These are phyloP conservation scores for Fusarium irregulare DNA, from an alignment of 2,329 filamentous ascomycete genomes.

Conservation along the genomic window DNA sequence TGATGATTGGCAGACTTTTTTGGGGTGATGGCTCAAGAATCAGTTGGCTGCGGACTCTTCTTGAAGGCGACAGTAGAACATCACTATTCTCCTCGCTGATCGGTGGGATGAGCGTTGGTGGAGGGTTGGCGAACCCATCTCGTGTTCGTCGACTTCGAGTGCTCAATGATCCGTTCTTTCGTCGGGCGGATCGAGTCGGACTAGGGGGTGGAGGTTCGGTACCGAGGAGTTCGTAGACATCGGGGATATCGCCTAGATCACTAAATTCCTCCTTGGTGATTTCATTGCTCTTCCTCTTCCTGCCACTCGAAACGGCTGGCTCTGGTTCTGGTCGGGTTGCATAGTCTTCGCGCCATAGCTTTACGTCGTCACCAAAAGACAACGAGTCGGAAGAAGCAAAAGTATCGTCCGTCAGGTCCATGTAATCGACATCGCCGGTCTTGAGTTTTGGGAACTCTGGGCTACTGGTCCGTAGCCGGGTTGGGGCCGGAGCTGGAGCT, in stretches of 20 bases:
- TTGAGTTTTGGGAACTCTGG: conserved; percentile 53
- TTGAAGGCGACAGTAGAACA: conserved; percentile 46
- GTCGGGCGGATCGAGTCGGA: conserved; percentile 46
- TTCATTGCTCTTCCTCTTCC: conserved; percentile 65
- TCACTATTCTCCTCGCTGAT: conserved; percentile 37
- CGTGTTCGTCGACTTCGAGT: conserved; percentile 32
- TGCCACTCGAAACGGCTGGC: conserved; percentile 54
- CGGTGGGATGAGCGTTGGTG: conserved; percentile 6
- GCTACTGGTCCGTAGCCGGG: conserved; percentile 32
- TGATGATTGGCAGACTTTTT: conserved; percentile 6
- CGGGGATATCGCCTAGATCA: conserved; percentile 62
- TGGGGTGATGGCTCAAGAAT: conserved; percentile 17
- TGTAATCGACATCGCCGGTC: conserved; percentile 51
- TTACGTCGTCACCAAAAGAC: conserved; percentile 52
- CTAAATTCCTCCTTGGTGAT: conserved; percentile 54
- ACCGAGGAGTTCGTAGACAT: conserved; percentile 63
- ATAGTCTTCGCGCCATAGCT: conserved; percentile 58
- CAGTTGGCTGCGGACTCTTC: conserved; percentile 31
- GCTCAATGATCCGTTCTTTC: conserved; percentile 35
- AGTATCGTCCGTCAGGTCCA: conserved; percentile 56
- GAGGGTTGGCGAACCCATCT: conserved; percentile 17
- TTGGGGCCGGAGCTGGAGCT: conserved; percentile 13
- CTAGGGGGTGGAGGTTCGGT: conserved; percentile 54
- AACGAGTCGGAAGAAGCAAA: conserved; percentile 51
- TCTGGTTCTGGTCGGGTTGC: conserved; percentile 54